Evolutionary conservation across 768 basidiomycete genomes (phyloP), one percentile per base, ranked within the genome.

Genomic region (Epithele typhae): DNA sequence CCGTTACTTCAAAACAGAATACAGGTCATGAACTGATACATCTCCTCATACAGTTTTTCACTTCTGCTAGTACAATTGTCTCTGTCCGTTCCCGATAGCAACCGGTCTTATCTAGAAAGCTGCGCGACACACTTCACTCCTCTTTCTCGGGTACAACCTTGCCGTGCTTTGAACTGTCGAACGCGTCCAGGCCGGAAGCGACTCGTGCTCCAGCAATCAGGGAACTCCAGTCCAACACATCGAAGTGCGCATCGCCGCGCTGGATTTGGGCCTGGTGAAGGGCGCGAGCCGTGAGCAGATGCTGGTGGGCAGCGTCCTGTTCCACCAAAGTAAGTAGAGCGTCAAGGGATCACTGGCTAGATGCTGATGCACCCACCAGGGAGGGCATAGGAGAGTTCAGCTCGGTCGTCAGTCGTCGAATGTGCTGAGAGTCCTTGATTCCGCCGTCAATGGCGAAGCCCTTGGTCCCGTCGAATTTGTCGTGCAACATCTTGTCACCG

Each of bases 391-490:
- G 84, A 10, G 77, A 72, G 53, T 84, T 78, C 48, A 77, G 68
- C 47, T 82, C 78, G 7, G 79, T 73, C 0, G 82, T 79, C 9
- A 93, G 71, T 40, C 74, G 76, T 45, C 85, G 82, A 43, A 92
- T 81, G 60, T 86, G 84, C 75, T 76, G 65, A 0, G 88, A 84
- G 59, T 93, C 92, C 59, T 92, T 92, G 58, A 95, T 81, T 15
- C 90, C 92, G n/a, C 87, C 87, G 37, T 88, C 82, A 40, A 93
- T 78, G 11, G 82, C 69, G 62, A 95, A 93, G 12, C 91, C 92
- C 15, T 67, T 69, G 8, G 74, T 69, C 18, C 80, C 87, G 46
- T 89, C 84, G 59, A 92, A 94, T 25, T 77, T 69, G 64, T 91
- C 82, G 45, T 79, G 68, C 10, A 81, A 68, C 69, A 93, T 87